Percentiles rank a stretch among this genome's conserved stretches.
phyloP scores from a whole-genome alignment of 352 stramenopile genomes.

The Globisporangium radiosum region DNA sequence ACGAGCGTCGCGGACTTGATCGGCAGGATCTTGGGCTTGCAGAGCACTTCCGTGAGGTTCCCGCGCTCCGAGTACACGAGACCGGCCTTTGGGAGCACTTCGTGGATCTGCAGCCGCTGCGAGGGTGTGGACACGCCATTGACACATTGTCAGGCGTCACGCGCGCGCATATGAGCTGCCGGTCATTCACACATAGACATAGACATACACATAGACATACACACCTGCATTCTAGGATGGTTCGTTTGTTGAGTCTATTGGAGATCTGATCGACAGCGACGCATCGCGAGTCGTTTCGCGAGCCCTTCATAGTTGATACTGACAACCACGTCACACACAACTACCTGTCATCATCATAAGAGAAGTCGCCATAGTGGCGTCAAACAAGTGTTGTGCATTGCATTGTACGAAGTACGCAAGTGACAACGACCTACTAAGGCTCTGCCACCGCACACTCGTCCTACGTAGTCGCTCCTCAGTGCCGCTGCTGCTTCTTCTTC shows the following conservation, averaged over 20 bases:
- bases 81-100: slow-evolving; percentile 82
- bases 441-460: no score
- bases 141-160: not conserved
- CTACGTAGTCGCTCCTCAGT: slow-evolving; percentile 9
- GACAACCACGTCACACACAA: no score
- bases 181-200: no score
- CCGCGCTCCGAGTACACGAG: slow-evolving; percentile 85
- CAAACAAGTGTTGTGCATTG: no score
- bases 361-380: no score
- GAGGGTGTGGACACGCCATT: no score
- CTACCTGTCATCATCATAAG: no score
- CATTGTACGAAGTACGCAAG: not conserved
- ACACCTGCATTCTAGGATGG: slow-evolving; percentile 2
- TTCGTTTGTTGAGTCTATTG: not conserved
- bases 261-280: no score
- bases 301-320: no score
- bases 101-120: slow-evolving; percentile 72
- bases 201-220: no score
- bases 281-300: no score
- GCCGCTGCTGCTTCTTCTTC: slow-evolving; percentile 35
- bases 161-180: no score
- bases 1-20: slow-evolving; percentile 86
- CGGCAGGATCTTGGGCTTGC: slow-evolving; percentile 87
- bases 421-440: not conserved
- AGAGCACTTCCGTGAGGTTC: slow-evolving; percentile 82